Conservation (phyloP, 768 basidiomycete genomes). For the Macrocybe gigantea region DNA sequence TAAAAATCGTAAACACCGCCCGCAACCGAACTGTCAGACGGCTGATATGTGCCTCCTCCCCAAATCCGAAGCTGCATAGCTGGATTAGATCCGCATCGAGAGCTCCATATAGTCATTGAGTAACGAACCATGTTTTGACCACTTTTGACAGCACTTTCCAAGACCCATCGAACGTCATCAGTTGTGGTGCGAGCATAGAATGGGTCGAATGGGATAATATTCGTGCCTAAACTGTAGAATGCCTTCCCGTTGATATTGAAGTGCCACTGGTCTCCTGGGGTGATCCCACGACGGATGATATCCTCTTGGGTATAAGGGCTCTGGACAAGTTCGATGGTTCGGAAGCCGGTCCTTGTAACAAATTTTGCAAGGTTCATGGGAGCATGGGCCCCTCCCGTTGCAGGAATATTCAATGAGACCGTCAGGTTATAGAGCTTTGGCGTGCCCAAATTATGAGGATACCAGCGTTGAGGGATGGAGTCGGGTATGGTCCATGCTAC, state of each 20-base stretch:
- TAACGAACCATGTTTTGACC: slow-evolving; percentile 54
- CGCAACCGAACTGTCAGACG: slow-evolving; percentile 29
- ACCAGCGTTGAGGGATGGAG: slow-evolving; percentile 43
- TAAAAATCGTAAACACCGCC: slow-evolving; percentile 53
- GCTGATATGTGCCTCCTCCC: slow-evolving; percentile 53
- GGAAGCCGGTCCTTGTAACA: slow-evolving; percentile 47
- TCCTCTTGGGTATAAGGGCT: slow-evolving; percentile 39
- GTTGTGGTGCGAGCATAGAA: slow-evolving; percentile 48
- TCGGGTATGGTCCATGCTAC: slow-evolving; percentile 43
- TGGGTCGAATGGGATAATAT: slow-evolving; percentile 57
- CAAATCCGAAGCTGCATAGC: slow-evolving; percentile 44
- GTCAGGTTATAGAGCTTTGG: slow-evolving; percentile 51
- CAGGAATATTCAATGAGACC: slow-evolving; percentile 26
- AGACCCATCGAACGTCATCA: slow-evolving; percentile 47
- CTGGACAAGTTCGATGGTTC: slow-evolving; percentile 52
- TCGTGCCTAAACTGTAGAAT: slow-evolving; percentile 51
- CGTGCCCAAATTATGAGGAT: slow-evolving; percentile 47
- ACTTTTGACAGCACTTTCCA: slow-evolving; percentile 47
- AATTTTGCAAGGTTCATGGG: slow-evolving; percentile 24
- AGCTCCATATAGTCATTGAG: not conserved
- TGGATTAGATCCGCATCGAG: not conserved
- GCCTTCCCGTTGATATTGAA: slow-evolving; percentile 53
- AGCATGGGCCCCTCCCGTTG: not conserved
- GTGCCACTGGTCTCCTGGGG: slow-evolving; percentile 56
- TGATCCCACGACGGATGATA: slow-evolving; percentile 40